Evolutionary conservation across 2,329 filamentous ascomycete genomes (phyloP), one percentile per base, ranked within the genome.

Genomic region (Coniochaeta hoffmannii): DNA sequence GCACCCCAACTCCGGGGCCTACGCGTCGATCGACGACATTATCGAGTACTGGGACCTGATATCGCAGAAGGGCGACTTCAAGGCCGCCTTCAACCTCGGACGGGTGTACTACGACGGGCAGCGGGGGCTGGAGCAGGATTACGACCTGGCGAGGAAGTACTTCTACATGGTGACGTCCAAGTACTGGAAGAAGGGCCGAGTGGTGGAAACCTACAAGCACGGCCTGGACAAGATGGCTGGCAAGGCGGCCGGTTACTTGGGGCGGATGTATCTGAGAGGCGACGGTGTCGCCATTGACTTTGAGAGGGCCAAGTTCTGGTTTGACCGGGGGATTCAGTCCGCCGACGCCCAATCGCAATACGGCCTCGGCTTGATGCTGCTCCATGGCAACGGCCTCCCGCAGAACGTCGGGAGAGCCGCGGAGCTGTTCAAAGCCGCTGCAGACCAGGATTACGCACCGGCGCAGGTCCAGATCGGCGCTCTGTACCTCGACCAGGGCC

Each of bases 41-140:
- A 84, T 99, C 57, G 94, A 99, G 68, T 99, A 96, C 63, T 77
- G 96, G 61, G 90, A 96, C 64, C 78, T 96, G 41, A 87, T 96
- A 79, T 90, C 90, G 6, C 85, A 92, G 58, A 96, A 96, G 68
- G 91, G 92, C 11, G 90, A 96, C 65, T 82, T 90, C 55, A 91
- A 89, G 67, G 90, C 92, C 1, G 93, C 90, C 0, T 91, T 92
- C 64, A 92, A 89, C 59, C 76, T 97, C 0, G 92, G 89, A 3
- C 85, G 90, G 60, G 82, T 96, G 59, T 89, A 95, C 68, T 96
- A 96, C 65, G 92, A 97, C 56, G 92, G 92, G 0, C 85, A 90
- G 55, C 80, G 88, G 55, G 85, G 84, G 0, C 76, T 96, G 41
- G 85, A 88, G 53, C 81, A 85, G 19, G 88, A 95, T 64, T 79